A percentile compares a stretch with the other conserved stretches of the same genome.
Conservation (phyloP, 208 protist species). For the Angomonas desouzai region DNA sequence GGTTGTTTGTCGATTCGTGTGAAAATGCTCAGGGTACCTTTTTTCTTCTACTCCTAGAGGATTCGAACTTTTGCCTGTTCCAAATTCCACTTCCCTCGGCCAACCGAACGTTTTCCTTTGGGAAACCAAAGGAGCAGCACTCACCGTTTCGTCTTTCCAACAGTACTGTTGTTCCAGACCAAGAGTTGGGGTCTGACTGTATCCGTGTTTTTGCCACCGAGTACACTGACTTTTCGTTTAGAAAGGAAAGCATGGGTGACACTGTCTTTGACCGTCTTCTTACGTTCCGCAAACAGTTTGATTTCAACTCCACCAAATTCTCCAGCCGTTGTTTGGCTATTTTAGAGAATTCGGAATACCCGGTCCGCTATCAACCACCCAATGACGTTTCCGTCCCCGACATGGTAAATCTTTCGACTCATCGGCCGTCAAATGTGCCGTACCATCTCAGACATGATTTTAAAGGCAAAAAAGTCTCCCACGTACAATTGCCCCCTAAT, state of each 20-base stretch:
- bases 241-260: neutral
- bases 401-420: too few species aligned
- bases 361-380: neutral
- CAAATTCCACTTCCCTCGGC: conserved; percentile 49
- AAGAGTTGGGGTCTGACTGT: conserved; percentile 61
- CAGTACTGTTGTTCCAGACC: conserved; percentile 40
- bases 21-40: conserved; percentile 29
- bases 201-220: conserved; percentile 65
- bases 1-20: conserved; percentile 37
- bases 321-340: neutral
- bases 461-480: neutral
- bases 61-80: conserved; percentile 46
- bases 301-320: neutral
- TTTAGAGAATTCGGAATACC: neutral
- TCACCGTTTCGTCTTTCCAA: conserved; percentile 46
- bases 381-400: neutral
- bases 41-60: conserved; percentile 33
- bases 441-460: neutral
- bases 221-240: conserved; percentile 35
- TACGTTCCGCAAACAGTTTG: neutral
- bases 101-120: conserved; percentile 29
- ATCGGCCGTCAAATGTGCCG: neutral
- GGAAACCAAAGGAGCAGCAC: conserved; percentile 24
- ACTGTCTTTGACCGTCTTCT: conserved; percentile 3
- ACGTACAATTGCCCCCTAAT: neutral